Evolutionary conservation across 2,329 filamentous ascomycete species (phyloP).

Genomic region (Didymellaceae sp.): DNA sequence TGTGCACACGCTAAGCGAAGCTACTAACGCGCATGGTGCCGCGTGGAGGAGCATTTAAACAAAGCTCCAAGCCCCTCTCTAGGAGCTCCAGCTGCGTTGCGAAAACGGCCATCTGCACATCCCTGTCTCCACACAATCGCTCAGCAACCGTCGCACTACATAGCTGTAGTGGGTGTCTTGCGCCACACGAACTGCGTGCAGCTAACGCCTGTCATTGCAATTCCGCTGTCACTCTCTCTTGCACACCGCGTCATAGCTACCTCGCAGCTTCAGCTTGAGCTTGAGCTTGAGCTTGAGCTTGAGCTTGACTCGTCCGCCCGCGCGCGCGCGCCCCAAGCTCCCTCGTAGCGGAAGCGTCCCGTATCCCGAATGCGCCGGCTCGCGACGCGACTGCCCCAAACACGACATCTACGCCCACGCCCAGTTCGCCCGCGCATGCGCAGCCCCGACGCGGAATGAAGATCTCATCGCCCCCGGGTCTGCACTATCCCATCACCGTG

Average conservation of each 20-base stretch:
- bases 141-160: constrained; percentile 9
- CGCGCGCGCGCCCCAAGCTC: too few species aligned
- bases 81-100: constrained; percentile 11
- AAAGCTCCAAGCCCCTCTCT: constrained; percentile 12
- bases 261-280: not conserved
- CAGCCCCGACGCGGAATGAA: constrained; percentile 52
- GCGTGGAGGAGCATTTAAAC: constrained; percentile 7
- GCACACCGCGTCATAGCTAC: constrained; percentile 10
- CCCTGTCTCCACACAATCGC: constrained; percentile 11
- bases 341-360: constrained; percentile 17
- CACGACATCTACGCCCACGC: constrained; percentile 17
- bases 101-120: constrained; percentile 7
- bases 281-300: too few species aligned
- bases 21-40: constrained; percentile 7
- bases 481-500: constrained; percentile 94
- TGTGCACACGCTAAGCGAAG: constrained; percentile 8
- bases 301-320: too few species aligned
- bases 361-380: constrained; percentile 45
- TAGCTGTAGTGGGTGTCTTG: constrained; percentile 7
- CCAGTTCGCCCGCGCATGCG: constrained; percentile 36
- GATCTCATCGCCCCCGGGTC: constrained; percentile 57
- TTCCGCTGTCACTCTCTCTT: not conserved
- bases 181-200: constrained; percentile 2
- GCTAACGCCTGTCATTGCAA: not conserved
- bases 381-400: constrained; percentile 35